phyloP scores from a whole-genome alignment of 208 protist genomes.

The Trypanosoma rangeli region DNA sequence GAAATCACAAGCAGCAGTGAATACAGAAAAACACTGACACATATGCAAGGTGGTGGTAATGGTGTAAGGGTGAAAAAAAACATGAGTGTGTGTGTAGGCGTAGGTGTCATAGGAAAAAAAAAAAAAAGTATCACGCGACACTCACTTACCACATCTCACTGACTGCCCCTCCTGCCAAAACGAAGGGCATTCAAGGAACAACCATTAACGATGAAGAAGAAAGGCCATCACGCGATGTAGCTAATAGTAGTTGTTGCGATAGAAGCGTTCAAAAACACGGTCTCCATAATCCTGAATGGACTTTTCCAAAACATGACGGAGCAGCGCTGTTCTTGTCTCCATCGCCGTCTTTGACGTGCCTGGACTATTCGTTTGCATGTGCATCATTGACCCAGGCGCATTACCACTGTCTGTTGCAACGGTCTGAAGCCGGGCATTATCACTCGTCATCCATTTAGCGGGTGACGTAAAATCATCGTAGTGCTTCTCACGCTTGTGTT shows the following conservation, averaged over 20 bases:
- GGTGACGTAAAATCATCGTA: slow-evolving; percentile 84
- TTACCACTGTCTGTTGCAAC: slow-evolving; percentile 68
- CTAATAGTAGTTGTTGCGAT: slow-evolving; percentile 83
- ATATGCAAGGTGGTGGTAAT: too few relatives aligned
- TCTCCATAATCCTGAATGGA: slow-evolving; percentile 81
- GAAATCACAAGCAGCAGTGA: not conserved
- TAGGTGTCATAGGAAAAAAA: too few relatives aligned
- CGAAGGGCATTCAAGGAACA: not conserved
- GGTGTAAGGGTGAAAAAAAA: too few relatives aligned
- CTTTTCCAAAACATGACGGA: slow-evolving; percentile 52
- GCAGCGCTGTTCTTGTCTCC: slow-evolving; percentile 69
- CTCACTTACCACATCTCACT: too few relatives aligned
- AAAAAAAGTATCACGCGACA: too few relatives aligned
- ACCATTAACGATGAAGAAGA: not conserved
- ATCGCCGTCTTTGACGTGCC: slow-evolving; percentile 45
- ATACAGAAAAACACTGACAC: too few relatives aligned
- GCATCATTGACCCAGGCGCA: slow-evolving; percentile 64
- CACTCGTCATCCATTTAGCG: slow-evolving; percentile 79
- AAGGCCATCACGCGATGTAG: slow-evolving; percentile 3
- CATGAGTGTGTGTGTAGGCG: too few relatives aligned
- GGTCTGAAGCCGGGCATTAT: slow-evolving; percentile 75
- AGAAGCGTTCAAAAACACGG: slow-evolving; percentile 80
- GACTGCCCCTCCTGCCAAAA: too few relatives aligned
- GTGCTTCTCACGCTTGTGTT: slow-evolving; percentile 91
- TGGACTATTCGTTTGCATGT: slow-evolving; percentile 55